Percentiles rank a stretch among this genome's conserved stretches.
Conservation (phyloP, 208 protist genomes). For the Histomonas meleagridis region DNA sequence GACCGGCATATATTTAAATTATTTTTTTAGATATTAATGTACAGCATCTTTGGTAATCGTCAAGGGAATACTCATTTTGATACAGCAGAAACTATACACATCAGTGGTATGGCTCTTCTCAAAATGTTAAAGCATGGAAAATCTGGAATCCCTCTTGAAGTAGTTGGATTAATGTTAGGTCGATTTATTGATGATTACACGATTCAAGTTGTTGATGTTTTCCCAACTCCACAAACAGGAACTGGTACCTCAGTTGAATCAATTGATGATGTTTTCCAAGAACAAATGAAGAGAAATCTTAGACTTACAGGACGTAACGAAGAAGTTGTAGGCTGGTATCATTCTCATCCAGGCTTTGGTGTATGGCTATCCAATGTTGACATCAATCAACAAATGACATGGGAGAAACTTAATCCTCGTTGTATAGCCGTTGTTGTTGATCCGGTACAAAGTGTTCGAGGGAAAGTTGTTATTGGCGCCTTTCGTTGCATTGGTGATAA, state of each 20-base stretch:
- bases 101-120: conserved; percentile 96
- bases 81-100: conserved; percentile 95
- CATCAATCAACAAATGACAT: conserved; percentile 85
- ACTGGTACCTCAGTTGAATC: conserved; percentile 43
- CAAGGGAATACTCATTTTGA: too few relatives aligned
- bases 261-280: conserved; percentile 97
- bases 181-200: conserved; percentile 99
- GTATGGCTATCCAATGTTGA: conserved; percentile 99
- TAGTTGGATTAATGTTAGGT: conserved; percentile 99
- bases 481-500: conserved; percentile 87
- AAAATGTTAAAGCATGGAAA: conserved; percentile 97
- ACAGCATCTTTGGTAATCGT: too few relatives aligned
- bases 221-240: conserved; percentile 89
- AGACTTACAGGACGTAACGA: conserved; percentile 87
- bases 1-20: too few relatives aligned
- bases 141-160: conserved; percentile 96
- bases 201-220: conserved; percentile 89
- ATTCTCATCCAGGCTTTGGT: conserved; percentile 99
- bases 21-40: too few relatives aligned
- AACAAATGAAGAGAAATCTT: conserved; percentile 98
- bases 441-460: conserved; percentile 96
- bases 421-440: conserved; percentile 98
- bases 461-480: conserved; percentile 99
- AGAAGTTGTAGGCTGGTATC: conserved; percentile 99
- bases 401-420: conserved; percentile 73